phyloP scores from a whole-genome alignment of 148 eudicot genomes.

The Arctostaphylos glauca region DNA sequence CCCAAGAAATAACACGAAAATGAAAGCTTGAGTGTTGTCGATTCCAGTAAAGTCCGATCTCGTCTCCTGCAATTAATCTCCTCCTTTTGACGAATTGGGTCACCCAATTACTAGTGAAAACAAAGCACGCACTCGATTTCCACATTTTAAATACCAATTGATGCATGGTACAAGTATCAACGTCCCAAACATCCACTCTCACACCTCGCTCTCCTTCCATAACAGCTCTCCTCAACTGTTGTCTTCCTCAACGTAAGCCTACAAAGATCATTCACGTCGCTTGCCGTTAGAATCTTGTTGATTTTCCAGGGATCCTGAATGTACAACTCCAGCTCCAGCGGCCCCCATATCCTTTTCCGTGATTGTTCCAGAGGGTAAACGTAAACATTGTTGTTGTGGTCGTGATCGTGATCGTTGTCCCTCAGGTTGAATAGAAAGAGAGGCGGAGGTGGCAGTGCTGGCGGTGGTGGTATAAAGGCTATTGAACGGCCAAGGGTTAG shows the following conservation, averaged over 20 bases:
- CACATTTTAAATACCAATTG: not conserved
- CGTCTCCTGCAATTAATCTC: not conserved
- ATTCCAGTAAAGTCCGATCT: conserved; percentile 20
- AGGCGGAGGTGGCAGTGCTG: no score
- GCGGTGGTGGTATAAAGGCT: no score
- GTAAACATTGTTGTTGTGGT: no score
- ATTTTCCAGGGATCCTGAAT: conserved; percentile 4
- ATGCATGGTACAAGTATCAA: not conserved
- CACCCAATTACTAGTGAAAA: not conserved
- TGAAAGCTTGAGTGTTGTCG: not conserved
- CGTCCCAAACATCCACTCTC: conserved; percentile 6
- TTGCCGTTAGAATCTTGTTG: conserved; percentile 4
- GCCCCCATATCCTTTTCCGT: not conserved
- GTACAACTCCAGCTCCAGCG: not conserved
- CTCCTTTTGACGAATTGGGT: not conserved
- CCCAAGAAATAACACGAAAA: conserved; percentile 12
- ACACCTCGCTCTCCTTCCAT: not conserved
- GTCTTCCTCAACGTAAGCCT: not conserved
- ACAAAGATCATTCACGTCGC: conserved; percentile 6
- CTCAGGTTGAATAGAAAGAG: no score
- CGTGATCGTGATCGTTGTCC: no score
- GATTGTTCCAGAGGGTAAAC: no score
- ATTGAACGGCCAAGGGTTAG: not conserved
- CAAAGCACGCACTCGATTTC: not conserved
- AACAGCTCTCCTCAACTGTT: not conserved